These are phyloP conservation scores for Mucor saturninus DNA, from an alignment of 371 early-diverging fungal species.

Conservation along the genomic window DNA sequence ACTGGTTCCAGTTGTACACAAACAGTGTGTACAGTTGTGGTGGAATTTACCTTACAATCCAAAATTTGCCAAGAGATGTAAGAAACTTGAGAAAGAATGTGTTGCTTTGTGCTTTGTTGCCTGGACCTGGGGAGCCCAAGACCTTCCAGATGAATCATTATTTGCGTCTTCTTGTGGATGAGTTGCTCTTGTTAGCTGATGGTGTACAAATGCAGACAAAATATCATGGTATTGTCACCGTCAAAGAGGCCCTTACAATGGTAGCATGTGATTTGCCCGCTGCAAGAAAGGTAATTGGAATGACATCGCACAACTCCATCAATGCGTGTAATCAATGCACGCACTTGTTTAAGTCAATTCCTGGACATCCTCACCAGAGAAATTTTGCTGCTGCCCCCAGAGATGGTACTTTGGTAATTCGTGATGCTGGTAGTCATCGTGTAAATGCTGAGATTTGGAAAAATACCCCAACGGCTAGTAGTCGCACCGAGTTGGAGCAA, in stretches of 20 bases:
- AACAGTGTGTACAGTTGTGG: constrained; percentile 9
- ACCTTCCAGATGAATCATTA: constrained; percentile 19
- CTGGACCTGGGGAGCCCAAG: constrained; percentile 20
- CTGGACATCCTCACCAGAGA: not conserved
- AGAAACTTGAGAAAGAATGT: constrained; percentile 17
- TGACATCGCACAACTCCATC: constrained; percentile 3
- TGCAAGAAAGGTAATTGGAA: constrained; percentile 10
- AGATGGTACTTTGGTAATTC: not conserved
- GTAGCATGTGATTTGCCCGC: constrained; percentile 22
- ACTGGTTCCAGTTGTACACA: constrained; percentile 22
- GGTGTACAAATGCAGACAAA: constrained; percentile 12
- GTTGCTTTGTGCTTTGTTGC: constrained; percentile 18
- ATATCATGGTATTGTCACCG: not conserved
- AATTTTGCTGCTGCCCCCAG: not conserved
- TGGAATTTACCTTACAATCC: constrained; percentile 12
- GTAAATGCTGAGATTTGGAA: not conserved
- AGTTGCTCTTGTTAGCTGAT: constrained; percentile 5
- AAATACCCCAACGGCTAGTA: not conserved
- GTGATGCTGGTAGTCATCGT: not conserved
- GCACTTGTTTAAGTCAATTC: not conserved
- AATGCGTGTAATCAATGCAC: constrained; percentile 16
- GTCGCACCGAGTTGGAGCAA: not conserved
- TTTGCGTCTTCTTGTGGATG: constrained; percentile 16
- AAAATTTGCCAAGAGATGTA: constrained; percentile 15
- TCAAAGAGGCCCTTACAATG: constrained; percentile 17